Percentiles rank a stretch among this genome's conserved stretches.
These are phyloP conservation scores for Saturnispora gosingensis DNA, from an alignment of 805 yeast genomes.

Conservation along the genomic window DNA sequence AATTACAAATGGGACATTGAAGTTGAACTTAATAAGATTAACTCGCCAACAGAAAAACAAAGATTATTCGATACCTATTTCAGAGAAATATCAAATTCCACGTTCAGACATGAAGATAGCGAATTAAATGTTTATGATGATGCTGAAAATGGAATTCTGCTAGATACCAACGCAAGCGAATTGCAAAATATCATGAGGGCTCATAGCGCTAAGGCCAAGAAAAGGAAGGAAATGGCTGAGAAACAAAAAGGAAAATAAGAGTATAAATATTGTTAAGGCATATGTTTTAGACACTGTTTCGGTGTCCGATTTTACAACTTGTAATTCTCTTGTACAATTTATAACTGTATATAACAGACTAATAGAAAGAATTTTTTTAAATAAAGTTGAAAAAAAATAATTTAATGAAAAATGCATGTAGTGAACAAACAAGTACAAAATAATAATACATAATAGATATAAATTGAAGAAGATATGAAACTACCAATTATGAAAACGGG, in stretches of 20 bases:
- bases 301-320: too few relatives aligned
- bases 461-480: not conserved
- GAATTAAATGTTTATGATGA: slow-evolving; percentile 10
- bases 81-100: slow-evolving; percentile 9
- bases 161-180: slow-evolving; percentile 17
- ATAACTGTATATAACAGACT: not conserved
- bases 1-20: slow-evolving; percentile 21
- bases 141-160: slow-evolving; percentile 9
- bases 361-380: not conserved
- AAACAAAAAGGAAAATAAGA: not conserved
- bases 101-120: slow-evolving; percentile 8
- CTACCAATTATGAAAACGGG: not conserved
- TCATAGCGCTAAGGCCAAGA: slow-evolving; percentile 26
- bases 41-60: slow-evolving; percentile 10
- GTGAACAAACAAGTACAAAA: not conserved
- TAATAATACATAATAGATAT: not conserved
- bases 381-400: not conserved
- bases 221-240: slow-evolving; percentile 8
- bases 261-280: not conserved
- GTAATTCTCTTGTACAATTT: not conserved
- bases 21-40: slow-evolving; percentile 18
- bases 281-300: too few relatives aligned
- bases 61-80: slow-evolving; percentile 10
- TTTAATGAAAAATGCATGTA: not conserved
- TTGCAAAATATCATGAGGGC: slow-evolving; percentile 25